Evolutionary conservation across 164 flowering plant species (phyloP), one percentile per base, ranked within the genome.

Genomic region (Buxus sempervirens): DNA sequence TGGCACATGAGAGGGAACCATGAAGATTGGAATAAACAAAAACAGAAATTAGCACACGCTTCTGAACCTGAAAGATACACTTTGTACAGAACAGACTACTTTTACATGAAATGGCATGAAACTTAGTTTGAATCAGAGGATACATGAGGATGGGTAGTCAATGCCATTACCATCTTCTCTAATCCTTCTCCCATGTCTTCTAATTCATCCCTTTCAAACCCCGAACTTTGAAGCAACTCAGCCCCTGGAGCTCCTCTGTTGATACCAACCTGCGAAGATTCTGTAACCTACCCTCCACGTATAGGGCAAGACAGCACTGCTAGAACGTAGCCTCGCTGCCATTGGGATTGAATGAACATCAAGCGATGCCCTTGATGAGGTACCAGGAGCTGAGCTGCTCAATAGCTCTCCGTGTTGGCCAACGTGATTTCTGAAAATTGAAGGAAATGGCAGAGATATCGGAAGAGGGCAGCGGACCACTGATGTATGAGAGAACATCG

Each of bases 241-340:
- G 75, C 21, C 13, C 96, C 97, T 0, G 74, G 54, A 42, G 98
- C 85, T 45, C 96, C 98, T 65, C 78, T 80, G 23, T 82, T 69
- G 13, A 82, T 79, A 18, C 94, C 97, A 77, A 82, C 73, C 75
- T 86, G 7, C 81, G 84, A 42, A 92, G 84, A 73, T 86, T 81
- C 21, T 66, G 70, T 71, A 88, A 67, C 63, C 88, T 80, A 22
- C 75, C 86, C 73, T 91, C 80, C 71, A 90, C 36, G 63, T n/a
- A n/a, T n/a, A 82, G 88, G 18, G 97, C 67, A 93, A 78, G 42
- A 90, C 62, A 0, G 90, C 91, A 27, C 38, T 87, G 82, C 88
- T 88, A 12, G 97, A 89, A n/a, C 96, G 87, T 14, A 90, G 80
- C 74, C 99, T 87, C 58, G 91, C 85, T 45, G 95, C 97, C 83